Conservation (phyloP, 116 monocot genomes). For the Cymodocea nodosa region DNA sequence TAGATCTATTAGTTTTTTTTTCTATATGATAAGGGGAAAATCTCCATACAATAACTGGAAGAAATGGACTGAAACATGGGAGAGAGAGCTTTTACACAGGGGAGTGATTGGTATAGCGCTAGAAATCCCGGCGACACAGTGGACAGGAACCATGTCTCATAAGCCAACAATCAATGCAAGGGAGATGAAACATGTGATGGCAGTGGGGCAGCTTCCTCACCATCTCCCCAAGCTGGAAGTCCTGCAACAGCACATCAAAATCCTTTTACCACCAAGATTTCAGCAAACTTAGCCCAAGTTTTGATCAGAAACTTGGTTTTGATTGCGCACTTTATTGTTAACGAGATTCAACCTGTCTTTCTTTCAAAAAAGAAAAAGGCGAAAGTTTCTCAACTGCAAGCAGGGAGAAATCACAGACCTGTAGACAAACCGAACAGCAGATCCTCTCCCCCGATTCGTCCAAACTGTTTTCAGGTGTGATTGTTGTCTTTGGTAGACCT, state of each 20-base stretch:
- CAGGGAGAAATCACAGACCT: constrained; percentile 19
- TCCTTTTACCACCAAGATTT: not conserved
- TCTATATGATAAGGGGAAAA: too few relatives aligned
- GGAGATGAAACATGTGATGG: constrained; percentile 59
- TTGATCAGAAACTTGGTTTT: too few relatives aligned
- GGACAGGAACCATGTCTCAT: constrained; percentile 69
- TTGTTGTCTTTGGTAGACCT: constrained; percentile 24
- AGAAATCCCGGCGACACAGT: constrained; percentile 46
- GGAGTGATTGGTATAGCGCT: not conserved
- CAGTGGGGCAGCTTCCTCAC: constrained; percentile 55
- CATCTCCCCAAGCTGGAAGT: constrained; percentile 42
- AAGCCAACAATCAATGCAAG: constrained; percentile 79
- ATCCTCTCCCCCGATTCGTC: constrained; percentile 32
- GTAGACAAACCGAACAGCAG: constrained; percentile 52
- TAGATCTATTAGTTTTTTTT: too few relatives aligned
- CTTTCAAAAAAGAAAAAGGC: too few relatives aligned
- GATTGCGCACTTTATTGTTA: too few relatives aligned
- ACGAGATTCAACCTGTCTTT: too few relatives aligned
- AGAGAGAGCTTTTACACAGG: too few relatives aligned
- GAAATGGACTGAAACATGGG: too few relatives aligned
- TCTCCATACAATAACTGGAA: too few relatives aligned
- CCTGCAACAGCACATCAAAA: constrained; percentile 19
- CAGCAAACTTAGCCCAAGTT: not conserved
- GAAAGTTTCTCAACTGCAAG: too few relatives aligned
- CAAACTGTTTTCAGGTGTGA: constrained; percentile 16